Conservation (phyloP, 352 stramenopile species). For the Pythium dissotocum region DNA sequence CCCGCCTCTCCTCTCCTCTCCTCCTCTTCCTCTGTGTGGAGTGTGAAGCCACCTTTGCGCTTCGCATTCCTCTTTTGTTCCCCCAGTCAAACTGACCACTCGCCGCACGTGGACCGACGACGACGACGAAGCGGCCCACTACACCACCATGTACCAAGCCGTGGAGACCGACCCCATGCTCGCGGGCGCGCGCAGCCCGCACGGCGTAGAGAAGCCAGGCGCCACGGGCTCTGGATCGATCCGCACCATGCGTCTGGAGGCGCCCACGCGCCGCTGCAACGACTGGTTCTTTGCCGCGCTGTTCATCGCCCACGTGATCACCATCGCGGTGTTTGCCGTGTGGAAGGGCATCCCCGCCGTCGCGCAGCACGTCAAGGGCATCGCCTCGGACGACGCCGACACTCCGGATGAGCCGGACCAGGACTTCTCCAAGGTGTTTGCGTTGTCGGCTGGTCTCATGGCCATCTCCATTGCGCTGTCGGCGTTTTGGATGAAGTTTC, state of each 20-base stretch:
- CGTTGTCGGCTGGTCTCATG: constrained; percentile 52
- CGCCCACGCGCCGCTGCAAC: constrained; percentile 65
- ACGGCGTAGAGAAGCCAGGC: constrained; percentile 19
- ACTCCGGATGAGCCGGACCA: constrained; percentile 28
- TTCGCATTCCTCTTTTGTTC: constrained; percentile 5
- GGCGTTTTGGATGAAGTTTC: constrained; percentile 72
- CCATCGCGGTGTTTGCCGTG: constrained; percentile 66
- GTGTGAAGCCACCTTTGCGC: constrained; percentile 22
- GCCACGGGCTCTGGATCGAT: constrained; percentile 45
- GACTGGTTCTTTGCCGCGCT: constrained; percentile 70
- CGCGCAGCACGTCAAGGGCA: constrained; percentile 30
- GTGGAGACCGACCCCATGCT: constrained; percentile 83
- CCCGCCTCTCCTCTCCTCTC: not conserved
- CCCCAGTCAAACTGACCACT: constrained; percentile 19
- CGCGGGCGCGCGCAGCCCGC: constrained; percentile 32
- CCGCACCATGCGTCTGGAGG: constrained; percentile 64
- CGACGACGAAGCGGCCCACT: constrained; percentile 27
- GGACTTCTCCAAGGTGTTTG: constrained; percentile 55
- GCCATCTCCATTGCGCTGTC: constrained; percentile 55
- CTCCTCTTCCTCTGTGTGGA: not conserved
- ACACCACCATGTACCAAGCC: constrained; percentile 76
- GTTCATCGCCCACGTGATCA: constrained; percentile 62
- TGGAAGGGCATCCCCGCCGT: constrained; percentile 69
- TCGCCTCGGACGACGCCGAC: constrained; percentile 23
- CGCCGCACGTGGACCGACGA: constrained; percentile 28